phyloP scores from a whole-genome alignment of 176 grass and related monocot species.

The Pontederia paniculata region DNA sequence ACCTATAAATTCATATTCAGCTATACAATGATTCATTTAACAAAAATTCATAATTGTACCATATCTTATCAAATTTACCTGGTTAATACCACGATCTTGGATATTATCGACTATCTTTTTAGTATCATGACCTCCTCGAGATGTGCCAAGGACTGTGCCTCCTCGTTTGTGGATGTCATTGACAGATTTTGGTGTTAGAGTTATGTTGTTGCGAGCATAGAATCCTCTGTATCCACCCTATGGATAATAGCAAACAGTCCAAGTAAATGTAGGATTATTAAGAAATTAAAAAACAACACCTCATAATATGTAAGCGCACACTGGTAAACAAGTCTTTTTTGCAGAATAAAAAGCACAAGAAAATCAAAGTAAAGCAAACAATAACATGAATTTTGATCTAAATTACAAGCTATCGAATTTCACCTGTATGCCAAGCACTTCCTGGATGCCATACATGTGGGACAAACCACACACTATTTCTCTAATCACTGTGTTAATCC shows the following conservation, averaged over 20 bases:
- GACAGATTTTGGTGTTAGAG: constrained; percentile 77
- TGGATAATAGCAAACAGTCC: constrained; percentile 3
- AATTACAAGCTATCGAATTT: constrained; percentile 12
- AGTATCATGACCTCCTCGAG: constrained; percentile 91
- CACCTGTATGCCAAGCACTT: constrained; percentile 82
- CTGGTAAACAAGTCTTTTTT: neutral
- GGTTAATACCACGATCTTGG: constrained; percentile 95
- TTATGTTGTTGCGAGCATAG: constrained; percentile 83
- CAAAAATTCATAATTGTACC: neutral
- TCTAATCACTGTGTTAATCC: constrained; percentile 95
- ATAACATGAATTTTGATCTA: constrained; percentile 3
- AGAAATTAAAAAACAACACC: no score
- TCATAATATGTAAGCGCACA: constrained; percentile 10
- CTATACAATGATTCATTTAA: no score
- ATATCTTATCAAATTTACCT: constrained; percentile 29
- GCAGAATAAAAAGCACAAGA: neutral
- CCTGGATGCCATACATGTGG: constrained; percentile 75
- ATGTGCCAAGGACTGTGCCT: constrained; percentile 83
- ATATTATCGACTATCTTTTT: constrained; percentile 93
- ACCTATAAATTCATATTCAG: no score
- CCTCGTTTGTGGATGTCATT: constrained; percentile 96
- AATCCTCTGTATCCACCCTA: constrained; percentile 97
- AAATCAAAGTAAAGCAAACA: neutral
- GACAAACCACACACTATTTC: constrained; percentile 90
- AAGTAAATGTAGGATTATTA: neutral